These are phyloP conservation scores for Begonia peltatifolia DNA, from an alignment of 306 rosid genomes.

Conservation along the genomic window DNA sequence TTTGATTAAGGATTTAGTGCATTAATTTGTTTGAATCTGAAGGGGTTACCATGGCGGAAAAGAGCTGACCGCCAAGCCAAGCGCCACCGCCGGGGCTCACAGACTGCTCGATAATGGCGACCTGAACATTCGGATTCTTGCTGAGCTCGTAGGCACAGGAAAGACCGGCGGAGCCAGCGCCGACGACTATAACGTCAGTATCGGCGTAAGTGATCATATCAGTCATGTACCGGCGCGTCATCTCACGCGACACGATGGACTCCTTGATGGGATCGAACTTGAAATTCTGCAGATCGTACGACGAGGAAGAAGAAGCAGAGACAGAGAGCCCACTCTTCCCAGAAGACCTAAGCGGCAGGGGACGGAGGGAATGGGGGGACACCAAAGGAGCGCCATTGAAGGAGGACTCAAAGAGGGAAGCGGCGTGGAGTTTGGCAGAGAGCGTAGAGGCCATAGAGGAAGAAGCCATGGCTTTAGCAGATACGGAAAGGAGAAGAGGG, in stretches of 20 bases:
- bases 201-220: conserved; percentile 82
- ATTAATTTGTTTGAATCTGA: conserved; percentile 1
- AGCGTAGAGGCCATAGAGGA: no score
- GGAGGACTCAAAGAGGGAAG: no score
- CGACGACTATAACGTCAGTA: conserved; percentile 61
- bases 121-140: conserved; percentile 47
- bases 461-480: no score
- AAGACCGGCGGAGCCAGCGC: conserved; percentile 75
- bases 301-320: conserved; percentile 15
- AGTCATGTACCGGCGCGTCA: conserved; percentile 79
- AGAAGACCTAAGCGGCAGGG: no score
- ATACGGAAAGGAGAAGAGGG: no score
- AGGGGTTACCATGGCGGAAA: conserved; percentile 56
- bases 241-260: conserved; percentile 62
- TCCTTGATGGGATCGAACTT: conserved; percentile 24
- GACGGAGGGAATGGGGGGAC: no score
- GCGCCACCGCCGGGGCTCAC: conserved; percentile 91
- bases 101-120: conserved; percentile 72
- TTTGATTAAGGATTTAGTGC: no score
- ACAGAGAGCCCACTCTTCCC: not conserved
- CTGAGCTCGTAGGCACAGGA: conserved; percentile 84
- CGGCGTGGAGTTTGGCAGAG: no score
- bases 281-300: conserved; percentile 18
- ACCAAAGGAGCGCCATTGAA: no score
- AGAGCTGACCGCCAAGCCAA: conserved; percentile 85